These are phyloP conservation scores for Phytophthora pinifolia DNA, from an alignment of 352 stramenopile genomes.

Conservation along the genomic window DNA sequence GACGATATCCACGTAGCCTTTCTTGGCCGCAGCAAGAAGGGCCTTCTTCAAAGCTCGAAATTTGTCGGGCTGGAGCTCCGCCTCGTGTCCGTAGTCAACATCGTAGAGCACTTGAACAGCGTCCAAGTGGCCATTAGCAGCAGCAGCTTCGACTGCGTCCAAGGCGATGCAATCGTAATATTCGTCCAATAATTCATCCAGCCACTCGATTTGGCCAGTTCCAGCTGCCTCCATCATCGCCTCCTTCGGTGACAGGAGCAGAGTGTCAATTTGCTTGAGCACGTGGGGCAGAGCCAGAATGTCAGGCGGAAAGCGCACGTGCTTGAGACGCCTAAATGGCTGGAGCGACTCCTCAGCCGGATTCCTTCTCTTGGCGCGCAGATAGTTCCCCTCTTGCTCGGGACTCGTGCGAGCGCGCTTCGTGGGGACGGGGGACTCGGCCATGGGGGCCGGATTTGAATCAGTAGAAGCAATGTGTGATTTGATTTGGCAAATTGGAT, in stretches of 20 bases:
- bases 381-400: too few species aligned
- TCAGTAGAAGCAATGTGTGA: too few species aligned
- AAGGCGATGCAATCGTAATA: neutral
- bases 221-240: slow-evolving; percentile 3
- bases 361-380: too few species aligned
- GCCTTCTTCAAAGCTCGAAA: neutral
- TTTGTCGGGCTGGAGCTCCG: neutral
- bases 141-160: slow-evolving; percentile 2
- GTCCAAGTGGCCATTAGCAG: neutral
- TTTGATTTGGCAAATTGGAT: too few species aligned
- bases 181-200: neutral
- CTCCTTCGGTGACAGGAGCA: slow-evolving; percentile 4
- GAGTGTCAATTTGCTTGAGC: slow-evolving; percentile 4
- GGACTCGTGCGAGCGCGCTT: too few species aligned
- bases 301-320: slow-evolving; percentile 1
- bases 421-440: too few species aligned
- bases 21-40: neutral
- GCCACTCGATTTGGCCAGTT: neutral
- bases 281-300: slow-evolving; percentile 1
- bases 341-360: too few species aligned
- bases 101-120: neutral
- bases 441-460: too few species aligned
- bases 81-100: neutral
- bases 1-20: neutral
- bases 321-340: neutral